A percentile compares a stretch with the other conserved stretches of the same genome.
These are phyloP conservation scores for Eucalyptus virginea DNA, from an alignment of 345 rosid genomes.

Conservation along the genomic window DNA sequence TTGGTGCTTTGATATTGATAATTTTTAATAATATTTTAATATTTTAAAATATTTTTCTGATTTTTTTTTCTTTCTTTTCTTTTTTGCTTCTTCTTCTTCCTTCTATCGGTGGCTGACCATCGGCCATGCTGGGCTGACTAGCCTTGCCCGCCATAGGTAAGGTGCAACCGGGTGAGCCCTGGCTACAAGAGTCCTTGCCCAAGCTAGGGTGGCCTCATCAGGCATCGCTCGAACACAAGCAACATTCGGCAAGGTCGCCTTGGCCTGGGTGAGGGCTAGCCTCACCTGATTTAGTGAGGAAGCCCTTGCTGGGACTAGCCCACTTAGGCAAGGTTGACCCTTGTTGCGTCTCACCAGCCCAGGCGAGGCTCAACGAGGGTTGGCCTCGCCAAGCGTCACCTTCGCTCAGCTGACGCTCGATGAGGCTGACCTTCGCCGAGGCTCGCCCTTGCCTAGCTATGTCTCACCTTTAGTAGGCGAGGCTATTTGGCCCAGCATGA, in stretches of 20 bases:
- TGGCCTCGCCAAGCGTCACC: too few relatives aligned
- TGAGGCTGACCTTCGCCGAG: accelerated
- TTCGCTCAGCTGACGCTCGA: accelerated
- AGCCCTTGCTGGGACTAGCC: too few relatives aligned
- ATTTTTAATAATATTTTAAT: too few relatives aligned
- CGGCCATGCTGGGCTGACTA: accelerated
- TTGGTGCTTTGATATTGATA: accelerated
- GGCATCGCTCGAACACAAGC: too few relatives aligned
- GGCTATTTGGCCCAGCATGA: too few relatives aligned
- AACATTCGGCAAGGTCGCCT: accelerated
- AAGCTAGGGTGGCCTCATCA: accelerated
- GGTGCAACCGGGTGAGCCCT: accelerated
- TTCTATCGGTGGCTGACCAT: too few relatives aligned
- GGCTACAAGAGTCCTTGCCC: accelerated
- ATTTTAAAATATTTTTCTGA: too few relatives aligned
- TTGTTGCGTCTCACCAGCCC: too few relatives aligned
- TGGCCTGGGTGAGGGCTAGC: accelerated
- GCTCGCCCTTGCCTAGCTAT: accelerated
- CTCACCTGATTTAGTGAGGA: accelerated
- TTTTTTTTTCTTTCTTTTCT: accelerated
- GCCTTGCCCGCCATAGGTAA: accelerated
- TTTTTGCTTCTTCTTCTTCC: too few relatives aligned
- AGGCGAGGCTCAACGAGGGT: accelerated
- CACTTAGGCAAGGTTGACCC: too few relatives aligned
- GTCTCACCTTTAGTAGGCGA: accelerated